These are phyloP conservation scores for Fraxinus xanthoxyloides DNA, from an alignment of 305 asterid genomes.

Conservation along the genomic window DNA sequence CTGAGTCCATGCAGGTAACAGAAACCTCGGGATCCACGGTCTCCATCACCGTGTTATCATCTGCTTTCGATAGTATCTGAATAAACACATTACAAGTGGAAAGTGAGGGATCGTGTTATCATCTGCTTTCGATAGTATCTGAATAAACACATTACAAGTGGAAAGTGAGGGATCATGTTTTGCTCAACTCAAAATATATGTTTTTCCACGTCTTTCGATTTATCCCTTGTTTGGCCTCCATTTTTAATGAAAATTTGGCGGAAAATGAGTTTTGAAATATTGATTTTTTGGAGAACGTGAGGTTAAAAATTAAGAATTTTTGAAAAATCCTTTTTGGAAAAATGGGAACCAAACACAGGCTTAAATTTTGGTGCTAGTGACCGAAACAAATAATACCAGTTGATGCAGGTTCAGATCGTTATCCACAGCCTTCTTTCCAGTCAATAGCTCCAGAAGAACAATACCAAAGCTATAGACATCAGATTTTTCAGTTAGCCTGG, in stretches of 20 bases:
- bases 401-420: constrained; percentile 85
- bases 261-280: not conserved
- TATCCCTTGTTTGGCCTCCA: not conserved
- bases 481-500: constrained; percentile 83
- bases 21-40: constrained; percentile 90
- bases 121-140: constrained; percentile 85
- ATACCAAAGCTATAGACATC: constrained; percentile 98
- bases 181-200: not conserved
- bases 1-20: constrained; percentile 70
- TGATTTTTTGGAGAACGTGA: too few species aligned
- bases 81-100: not conserved
- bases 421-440: constrained; percentile 90
- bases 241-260: not conserved
- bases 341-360: not conserved
- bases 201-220: not conserved
- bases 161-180: not conserved
- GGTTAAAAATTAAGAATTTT: not conserved
- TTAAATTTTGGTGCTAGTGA: not conserved
- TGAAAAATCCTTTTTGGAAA: too few species aligned
- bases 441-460: constrained; percentile 88
- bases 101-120: too few species aligned
- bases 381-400: constrained; percentile 43
- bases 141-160: constrained; percentile 7
- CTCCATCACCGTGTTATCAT: constrained; percentile 83
- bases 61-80: constrained; percentile 82